Conservation (phyloP, 306 rosid genomes). For the Hippophae rhamnoides region DNA sequence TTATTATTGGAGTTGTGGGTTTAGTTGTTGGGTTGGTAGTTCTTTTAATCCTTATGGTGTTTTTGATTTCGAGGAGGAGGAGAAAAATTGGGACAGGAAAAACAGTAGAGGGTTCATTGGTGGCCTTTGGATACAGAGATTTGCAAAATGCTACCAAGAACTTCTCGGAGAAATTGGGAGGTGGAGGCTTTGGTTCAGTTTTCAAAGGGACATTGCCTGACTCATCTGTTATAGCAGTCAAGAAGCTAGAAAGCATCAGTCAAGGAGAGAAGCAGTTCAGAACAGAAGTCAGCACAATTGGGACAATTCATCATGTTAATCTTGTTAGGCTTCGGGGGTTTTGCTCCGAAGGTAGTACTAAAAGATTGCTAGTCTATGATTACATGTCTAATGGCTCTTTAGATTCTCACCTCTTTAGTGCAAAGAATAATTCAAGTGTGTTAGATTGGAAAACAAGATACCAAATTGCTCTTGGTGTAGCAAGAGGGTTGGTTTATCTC, state of each 20-base stretch:
- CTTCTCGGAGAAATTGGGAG: slow-evolving; percentile 80
- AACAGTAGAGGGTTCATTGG: slow-evolving; percentile 56
- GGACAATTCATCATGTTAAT: slow-evolving; percentile 78
- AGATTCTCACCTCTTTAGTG: slow-evolving; percentile 42
- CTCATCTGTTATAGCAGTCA: slow-evolving; percentile 67
- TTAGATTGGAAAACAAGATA: slow-evolving; percentile 69
- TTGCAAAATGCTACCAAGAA: slow-evolving; percentile 73
- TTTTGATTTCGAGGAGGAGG: slow-evolving; percentile 31
- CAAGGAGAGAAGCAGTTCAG: slow-evolving; percentile 94
- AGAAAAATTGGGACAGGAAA: slow-evolving; percentile 28
- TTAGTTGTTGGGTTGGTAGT: slow-evolving; percentile 24
- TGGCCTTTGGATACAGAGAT: slow-evolving; percentile 65
- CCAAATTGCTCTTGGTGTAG: slow-evolving; percentile 71
- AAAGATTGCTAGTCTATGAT: slow-evolving; percentile 65
- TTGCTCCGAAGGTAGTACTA: slow-evolving; percentile 57
- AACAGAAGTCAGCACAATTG: slow-evolving; percentile 77
- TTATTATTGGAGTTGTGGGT: slow-evolving; percentile 36
- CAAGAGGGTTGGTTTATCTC: slow-evolving; percentile 76
- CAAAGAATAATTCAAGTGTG: slow-evolving; percentile 14
- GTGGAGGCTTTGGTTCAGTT: slow-evolving; percentile 88
- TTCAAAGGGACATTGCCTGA: slow-evolving; percentile 70
- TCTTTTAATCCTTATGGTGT: slow-evolving; percentile 24
- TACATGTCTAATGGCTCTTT: slow-evolving; percentile 74
- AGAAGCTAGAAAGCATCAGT: slow-evolving; percentile 68
- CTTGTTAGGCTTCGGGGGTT: slow-evolving; percentile 83